phyloP scores from a whole-genome alignment of 441 rosid genomes.

The Brassica balearica region DNA sequence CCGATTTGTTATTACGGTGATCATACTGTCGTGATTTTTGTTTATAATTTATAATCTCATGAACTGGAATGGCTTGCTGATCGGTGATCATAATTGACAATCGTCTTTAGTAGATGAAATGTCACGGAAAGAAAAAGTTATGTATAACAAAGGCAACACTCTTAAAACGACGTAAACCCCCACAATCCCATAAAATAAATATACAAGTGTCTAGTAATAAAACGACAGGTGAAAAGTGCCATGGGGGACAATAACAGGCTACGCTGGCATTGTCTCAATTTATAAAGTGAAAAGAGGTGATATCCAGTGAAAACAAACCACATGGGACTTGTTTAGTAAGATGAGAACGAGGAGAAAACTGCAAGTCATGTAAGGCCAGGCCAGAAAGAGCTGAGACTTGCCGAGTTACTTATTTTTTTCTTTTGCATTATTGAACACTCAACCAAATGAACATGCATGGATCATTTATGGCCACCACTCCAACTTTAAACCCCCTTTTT shows the following conservation, averaged over 20 bases:
- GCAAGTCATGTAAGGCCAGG: conserved; percentile 39
- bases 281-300: conserved; percentile 16
- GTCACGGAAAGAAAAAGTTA: background rate
- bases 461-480: conserved; percentile 24
- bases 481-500: background rate
- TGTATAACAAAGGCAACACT: background rate
- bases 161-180: background rate
- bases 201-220: conserved; percentile 11
- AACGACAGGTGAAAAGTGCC: conserved; percentile 41
- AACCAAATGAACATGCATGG: conserved; percentile 31
- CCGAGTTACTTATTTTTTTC: conserved; percentile 3
- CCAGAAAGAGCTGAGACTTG: conserved; percentile 41
- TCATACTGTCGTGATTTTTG: background rate
- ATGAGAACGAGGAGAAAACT: conserved; percentile 40
- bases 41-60: background rate
- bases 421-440: conserved; percentile 34
- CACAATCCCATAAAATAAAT: background rate
- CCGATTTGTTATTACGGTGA: background rate
- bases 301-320: conserved; percentile 28
- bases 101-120: background rate
- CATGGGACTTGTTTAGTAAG: conserved; percentile 23
- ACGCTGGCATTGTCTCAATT: conserved; percentile 19
- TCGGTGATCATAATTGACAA: background rate
- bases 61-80: background rate
- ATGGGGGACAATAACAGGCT: conserved; percentile 28